phyloP scores from a whole-genome alignment of 495 filamentous ascomycete genomes.

The Podospora conica region DNA sequence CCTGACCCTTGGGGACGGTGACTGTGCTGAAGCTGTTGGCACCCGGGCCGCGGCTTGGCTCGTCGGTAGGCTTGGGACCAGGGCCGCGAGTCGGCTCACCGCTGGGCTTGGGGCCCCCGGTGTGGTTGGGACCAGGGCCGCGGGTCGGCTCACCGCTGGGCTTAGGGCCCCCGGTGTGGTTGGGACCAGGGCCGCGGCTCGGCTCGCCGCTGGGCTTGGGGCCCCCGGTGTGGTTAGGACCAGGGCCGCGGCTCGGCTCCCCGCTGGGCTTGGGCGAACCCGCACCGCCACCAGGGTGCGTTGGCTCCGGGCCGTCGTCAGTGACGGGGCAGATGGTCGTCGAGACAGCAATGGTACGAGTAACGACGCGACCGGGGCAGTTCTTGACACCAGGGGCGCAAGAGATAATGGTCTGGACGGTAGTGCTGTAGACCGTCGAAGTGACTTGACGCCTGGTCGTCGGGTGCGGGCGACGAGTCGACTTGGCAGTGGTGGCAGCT shows the following conservation, averaged over 20 bases:
- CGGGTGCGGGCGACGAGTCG: background rate
- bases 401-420: conserved; percentile 48
- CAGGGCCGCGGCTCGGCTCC: background rate
- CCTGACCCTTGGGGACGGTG: conserved; percentile 18
- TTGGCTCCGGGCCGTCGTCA: conserved; percentile 16
- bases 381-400: conserved; percentile 55
- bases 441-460: conserved; percentile 11
- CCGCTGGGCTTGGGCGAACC: conserved; percentile 20
- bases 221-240: conserved; percentile 30
- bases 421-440: conserved; percentile 46
- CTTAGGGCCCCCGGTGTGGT: background rate
- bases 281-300: background rate
- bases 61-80: conserved; percentile 1
- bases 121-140: background rate
- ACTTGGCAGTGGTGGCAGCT: conserved; percentile 35
- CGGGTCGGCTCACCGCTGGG: background rate
- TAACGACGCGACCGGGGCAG: conserved; percentile 39
- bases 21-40: conserved; percentile 26
- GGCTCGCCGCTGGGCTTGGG: conserved; percentile 20
- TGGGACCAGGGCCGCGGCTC: background rate
- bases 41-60: conserved; percentile 1
- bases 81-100: background rate
- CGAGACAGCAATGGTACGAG: conserved; percentile 33
- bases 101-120: background rate
- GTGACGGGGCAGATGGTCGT: conserved; percentile 44